Base-by-base conservation (phyloP, 139 green algal species). In the Spirogloea muscicola region DNA sequence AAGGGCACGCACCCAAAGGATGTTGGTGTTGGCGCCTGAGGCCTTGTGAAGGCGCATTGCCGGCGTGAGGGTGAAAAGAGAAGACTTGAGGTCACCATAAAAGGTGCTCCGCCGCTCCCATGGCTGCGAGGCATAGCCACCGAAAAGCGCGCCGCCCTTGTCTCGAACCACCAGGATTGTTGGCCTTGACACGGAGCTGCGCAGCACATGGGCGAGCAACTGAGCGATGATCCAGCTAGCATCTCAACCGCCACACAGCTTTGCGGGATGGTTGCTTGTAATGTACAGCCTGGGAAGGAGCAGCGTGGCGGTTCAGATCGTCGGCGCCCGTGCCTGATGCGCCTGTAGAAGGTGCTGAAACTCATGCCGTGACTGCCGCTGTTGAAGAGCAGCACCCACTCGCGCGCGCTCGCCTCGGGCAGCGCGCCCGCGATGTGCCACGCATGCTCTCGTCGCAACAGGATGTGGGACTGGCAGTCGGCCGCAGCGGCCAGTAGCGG, bases 101-200 rank as follows among this genome's bases (percentile, higher is more conserved):
- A 76, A 82, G 13, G 37, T 40, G 37, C 64, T 76, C 39, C 59
- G 18, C 13, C 44, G 43, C 58, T 52, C 41, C 64, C 49, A 82
- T 48, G 74, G 64, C 16, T 75, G 38, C 5, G 74, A 82, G 3
- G 48, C 62, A 31, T 71, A 69, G 2, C 63, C 74, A 6, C 74
- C 74, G 61, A 82, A 76, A 4, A 82, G 1, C 3, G 42, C 60
- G 3, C 72, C 72, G 31, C 60, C 48, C 10, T 44, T 52, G 41
- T 80, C 72, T n/a, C 60, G 43, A 10, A 80, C 60, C 3, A 80
- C 60, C 1, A 80, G 33, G 9, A 80, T 5, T 39, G 55, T 42
- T 13, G 69, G 69, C 3, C 49, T 31, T 29, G 38, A 10, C 27
- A 33, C 27, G n/a, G 36, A 34, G 55, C 49, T 76, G 68, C n/a